These are phyloP conservation scores for Kwoniella dendrophila DNA, from an alignment of 768 basidiomycete species.

Conservation along the genomic window DNA sequence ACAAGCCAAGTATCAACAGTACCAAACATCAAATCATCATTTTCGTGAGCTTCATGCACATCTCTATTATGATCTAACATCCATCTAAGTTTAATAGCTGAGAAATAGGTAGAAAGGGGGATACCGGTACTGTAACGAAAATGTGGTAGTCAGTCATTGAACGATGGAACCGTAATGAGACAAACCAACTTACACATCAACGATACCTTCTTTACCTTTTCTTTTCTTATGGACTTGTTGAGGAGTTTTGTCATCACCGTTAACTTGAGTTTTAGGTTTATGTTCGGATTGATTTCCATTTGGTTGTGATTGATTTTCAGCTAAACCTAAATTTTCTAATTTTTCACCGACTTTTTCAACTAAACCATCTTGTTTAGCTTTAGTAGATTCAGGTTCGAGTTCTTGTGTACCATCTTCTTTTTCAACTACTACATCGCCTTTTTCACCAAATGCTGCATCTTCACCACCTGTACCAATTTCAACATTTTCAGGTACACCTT, in stretches of 20 bases:
- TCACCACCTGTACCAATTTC: conserved; percentile 53
- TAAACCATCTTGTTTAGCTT: conserved; percentile 20
- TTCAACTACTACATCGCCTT: conserved; percentile 31
- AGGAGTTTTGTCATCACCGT: conserved; percentile 32
- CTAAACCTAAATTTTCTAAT: conserved; percentile 41
- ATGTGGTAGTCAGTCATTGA: background rate
- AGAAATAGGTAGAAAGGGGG: conserved; percentile 97
- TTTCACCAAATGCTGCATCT: conserved; percentile 45
- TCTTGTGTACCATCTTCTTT: conserved; percentile 4
- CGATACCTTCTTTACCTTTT: conserved; percentile 50
- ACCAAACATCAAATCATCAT: conserved; percentile 82
- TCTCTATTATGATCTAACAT: conserved; percentile 84
- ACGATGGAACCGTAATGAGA: background rate
- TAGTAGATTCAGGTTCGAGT: too few species aligned
- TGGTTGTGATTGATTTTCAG: conserved; percentile 12
- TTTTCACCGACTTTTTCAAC: conserved; percentile 27
- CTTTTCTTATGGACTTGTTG: conserved; percentile 28
- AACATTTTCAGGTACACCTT: conserved; percentile 30
- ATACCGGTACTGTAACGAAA: conserved; percentile 71
- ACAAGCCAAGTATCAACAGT: conserved; percentile 97
- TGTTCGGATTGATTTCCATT: background rate
- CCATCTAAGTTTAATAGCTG: conserved; percentile 93
- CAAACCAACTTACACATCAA: conserved; percentile 44
- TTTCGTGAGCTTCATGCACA: conserved; percentile 74
- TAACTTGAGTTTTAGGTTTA: background rate